phyloP scores from a whole-genome alignment of 2,329 filamentous ascomycete species.

The Fonsecaea pugnacius region DNA sequence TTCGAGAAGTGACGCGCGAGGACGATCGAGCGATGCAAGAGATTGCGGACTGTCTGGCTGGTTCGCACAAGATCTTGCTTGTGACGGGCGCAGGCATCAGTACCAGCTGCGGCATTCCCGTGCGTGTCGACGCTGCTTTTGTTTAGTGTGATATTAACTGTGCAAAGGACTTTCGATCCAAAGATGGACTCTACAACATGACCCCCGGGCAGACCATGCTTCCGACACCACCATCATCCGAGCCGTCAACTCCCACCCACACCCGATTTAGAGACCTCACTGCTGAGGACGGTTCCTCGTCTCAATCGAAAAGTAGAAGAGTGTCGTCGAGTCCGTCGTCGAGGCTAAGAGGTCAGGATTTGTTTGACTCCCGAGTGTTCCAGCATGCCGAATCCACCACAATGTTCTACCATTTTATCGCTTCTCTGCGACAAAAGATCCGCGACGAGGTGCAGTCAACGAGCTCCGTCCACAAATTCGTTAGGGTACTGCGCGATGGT shows the following conservation, averaged over 20 bases:
- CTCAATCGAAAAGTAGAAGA: constrained; percentile 48
- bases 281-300: constrained; percentile 49
- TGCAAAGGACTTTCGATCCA: constrained; percentile 38
- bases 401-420: constrained; percentile 74
- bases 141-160: constrained; percentile 7
- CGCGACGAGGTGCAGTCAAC: constrained; percentile 61
- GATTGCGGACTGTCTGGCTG: constrained; percentile 67
- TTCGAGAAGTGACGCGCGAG: constrained; percentile 42
- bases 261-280: constrained; percentile 44
- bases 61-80: constrained; percentile 71
- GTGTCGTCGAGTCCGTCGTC: constrained; percentile 39
- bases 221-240: constrained; percentile 34
- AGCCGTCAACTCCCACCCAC: constrained; percentile 34
- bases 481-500: constrained; percentile 67
- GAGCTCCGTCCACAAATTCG: constrained; percentile 70
- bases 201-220: constrained; percentile 63
- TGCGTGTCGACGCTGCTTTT: constrained; percentile 47
- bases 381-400: constrained; percentile 69
- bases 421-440: constrained; percentile 68
- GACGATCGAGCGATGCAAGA: constrained; percentile 63
- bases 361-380: constrained; percentile 74
- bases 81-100: constrained; percentile 75
- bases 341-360: constrained; percentile 69
- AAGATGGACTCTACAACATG: constrained; percentile 72
- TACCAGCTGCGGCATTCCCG: constrained; percentile 75